These are phyloP conservation scores for Pleomassaria siparia DNA, from an alignment of 2,329 filamentous ascomycete species.

Conservation along the genomic window DNA sequence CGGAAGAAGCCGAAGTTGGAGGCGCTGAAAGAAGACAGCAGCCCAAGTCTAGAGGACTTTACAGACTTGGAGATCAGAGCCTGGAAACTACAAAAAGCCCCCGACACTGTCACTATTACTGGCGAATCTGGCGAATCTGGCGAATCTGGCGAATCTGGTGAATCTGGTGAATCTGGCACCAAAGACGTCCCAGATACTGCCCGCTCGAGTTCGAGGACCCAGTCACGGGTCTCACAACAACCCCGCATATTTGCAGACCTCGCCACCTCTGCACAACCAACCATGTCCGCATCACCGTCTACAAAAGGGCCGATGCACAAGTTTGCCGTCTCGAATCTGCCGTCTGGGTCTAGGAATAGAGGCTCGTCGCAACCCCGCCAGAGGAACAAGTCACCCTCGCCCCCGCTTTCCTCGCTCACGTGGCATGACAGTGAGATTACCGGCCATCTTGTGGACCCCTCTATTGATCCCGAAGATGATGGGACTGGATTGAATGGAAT, in stretches of 20 bases:
- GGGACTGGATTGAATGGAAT: constrained; percentile 66
- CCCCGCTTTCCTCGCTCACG: constrained; percentile 42
- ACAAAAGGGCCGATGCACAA: constrained; percentile 7
- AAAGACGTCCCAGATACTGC: constrained; percentile 30
- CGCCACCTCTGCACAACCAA: constrained; percentile 32
- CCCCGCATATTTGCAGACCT: constrained; percentile 37
- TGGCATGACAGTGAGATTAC: constrained; percentile 67
- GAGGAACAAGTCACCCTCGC: constrained; percentile 31
- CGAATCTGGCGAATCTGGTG: no score
- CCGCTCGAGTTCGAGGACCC: constrained; percentile 1
- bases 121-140: no score
- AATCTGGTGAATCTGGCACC: not conserved
- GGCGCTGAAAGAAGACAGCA: constrained; percentile 22
- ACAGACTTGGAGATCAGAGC: constrained; percentile 4
- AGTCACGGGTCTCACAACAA: constrained; percentile 26
- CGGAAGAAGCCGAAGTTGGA: constrained; percentile 42
- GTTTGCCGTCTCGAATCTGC: constrained; percentile 5
- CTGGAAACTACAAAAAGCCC: constrained; percentile 1
- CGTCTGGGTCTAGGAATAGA: constrained; percentile 7
- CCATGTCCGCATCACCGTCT: constrained; percentile 21
- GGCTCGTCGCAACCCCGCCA: constrained; percentile 18
- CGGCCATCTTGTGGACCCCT: constrained; percentile 54
- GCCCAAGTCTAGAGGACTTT: constrained; percentile 15
- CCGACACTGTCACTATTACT: not conserved
- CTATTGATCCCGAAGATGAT: constrained; percentile 60